Percentiles rank a stretch among this genome's conserved stretches.
Conservation (phyloP, 2,329 filamentous ascomycete species). For the Aaosphaeria pasadenensis region DNA sequence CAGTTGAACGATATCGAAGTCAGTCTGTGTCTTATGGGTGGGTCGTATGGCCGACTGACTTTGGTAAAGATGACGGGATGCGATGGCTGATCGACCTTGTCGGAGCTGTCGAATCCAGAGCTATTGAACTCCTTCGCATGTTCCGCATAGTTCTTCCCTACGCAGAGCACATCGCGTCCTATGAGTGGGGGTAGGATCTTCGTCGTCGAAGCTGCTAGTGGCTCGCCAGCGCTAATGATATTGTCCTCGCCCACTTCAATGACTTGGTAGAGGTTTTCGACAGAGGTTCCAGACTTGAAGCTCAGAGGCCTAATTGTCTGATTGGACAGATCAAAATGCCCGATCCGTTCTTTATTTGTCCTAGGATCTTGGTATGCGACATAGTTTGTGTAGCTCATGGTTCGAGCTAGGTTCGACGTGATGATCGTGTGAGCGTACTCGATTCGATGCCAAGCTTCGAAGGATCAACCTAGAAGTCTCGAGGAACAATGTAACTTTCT, state of each 20-base stretch:
- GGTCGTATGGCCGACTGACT: neutral
- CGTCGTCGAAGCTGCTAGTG: constrained; percentile 33
- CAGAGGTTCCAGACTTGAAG: constrained; percentile 46
- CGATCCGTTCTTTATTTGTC: constrained; percentile 31
- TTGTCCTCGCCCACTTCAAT: constrained; percentile 46
- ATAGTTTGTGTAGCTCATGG: constrained; percentile 32
- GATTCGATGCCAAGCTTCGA: too few species aligned
- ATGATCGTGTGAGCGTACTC: too few species aligned
- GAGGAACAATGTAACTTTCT: too few species aligned
- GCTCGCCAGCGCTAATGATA: constrained; percentile 33
- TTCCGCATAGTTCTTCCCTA: constrained; percentile 58
- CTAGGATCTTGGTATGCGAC: constrained; percentile 29
- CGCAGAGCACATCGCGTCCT: constrained; percentile 51
- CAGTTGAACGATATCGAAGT: too few species aligned
- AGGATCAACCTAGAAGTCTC: too few species aligned
- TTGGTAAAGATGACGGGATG: constrained; percentile 59
- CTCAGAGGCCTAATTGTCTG: constrained; percentile 43
- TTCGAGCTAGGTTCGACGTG: too few species aligned
- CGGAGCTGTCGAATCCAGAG: constrained; percentile 54
- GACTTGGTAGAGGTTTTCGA: constrained; percentile 51
- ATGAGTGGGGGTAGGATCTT: constrained; percentile 48
- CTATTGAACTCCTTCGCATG: constrained; percentile 58
- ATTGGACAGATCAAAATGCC: constrained; percentile 40
- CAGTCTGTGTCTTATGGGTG: too few species aligned
- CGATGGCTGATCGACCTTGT: constrained; percentile 52